These are phyloP conservation scores for Aureobasidium melanogenum DNA, from an alignment of 2,329 filamentous ascomycete species.

Conservation along the genomic window DNA sequence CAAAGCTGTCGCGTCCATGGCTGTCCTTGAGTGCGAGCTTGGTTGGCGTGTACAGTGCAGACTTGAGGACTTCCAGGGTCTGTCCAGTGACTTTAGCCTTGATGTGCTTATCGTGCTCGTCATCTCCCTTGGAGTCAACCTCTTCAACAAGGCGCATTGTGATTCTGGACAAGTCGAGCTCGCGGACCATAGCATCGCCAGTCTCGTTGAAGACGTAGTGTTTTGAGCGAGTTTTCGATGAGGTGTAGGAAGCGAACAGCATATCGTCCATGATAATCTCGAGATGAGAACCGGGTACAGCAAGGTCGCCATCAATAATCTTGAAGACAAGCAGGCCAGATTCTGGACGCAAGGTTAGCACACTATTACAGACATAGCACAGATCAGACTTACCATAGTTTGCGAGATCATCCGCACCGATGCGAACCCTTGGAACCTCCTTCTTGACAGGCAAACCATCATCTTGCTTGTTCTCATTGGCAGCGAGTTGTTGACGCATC, in stretches of 20 bases:
- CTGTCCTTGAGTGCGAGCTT: constrained; percentile 70
- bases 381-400: constrained; percentile 53
- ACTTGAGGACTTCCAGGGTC: constrained; percentile 78
- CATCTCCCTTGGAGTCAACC: constrained; percentile 61
- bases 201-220: constrained; percentile 68
- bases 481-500: constrained; percentile 37
- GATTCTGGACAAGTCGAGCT: constrained; percentile 91
- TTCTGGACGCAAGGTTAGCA: constrained; percentile 46
- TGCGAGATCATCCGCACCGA: constrained; percentile 70
- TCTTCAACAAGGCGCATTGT: constrained; percentile 81
- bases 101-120: constrained; percentile 56
- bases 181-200: constrained; percentile 90
- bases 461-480: constrained; percentile 39
- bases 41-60: constrained; percentile 86
- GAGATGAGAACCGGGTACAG: constrained; percentile 64
- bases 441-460: constrained; percentile 38
- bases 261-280: constrained; percentile 93
- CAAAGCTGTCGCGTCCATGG: constrained; percentile 64
- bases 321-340: constrained; percentile 92
- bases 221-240: constrained; percentile 62
- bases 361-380: background rate
- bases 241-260: constrained; percentile 80
- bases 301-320: constrained; percentile 79
- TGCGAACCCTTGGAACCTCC: constrained; percentile 63
- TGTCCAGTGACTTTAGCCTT: constrained; percentile 77